A percentile compares a stretch with the other conserved stretches of the same genome.
phyloP scores from a whole-genome alignment of 208 protist species.

The Leptomonas pyrrhocoris region DNA sequence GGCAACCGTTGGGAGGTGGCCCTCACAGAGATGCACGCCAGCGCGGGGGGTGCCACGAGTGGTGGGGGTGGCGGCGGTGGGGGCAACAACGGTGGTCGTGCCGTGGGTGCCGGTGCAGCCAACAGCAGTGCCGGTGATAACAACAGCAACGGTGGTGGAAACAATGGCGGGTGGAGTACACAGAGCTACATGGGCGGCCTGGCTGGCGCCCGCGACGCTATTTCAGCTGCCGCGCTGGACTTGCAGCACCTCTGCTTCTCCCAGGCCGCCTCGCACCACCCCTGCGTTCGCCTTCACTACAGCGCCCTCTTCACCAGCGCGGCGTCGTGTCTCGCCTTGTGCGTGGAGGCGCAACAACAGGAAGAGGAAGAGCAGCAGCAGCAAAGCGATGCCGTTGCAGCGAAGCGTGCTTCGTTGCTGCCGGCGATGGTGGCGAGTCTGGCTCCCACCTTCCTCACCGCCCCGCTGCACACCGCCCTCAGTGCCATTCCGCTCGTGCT shows the following conservation, averaged over 20 bases:
- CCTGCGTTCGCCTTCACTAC: slow-evolving; percentile 44
- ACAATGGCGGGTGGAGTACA: too few relatives aligned
- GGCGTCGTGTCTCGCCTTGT: slow-evolving; percentile 23
- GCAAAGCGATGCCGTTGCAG: neutral
- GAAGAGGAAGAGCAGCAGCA: neutral
- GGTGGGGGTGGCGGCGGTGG: neutral
- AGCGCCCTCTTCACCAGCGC: slow-evolving; percentile 35
- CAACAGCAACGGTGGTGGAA: neutral
- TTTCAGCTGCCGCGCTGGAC: slow-evolving; percentile 19
- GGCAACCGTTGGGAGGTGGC: slow-evolving; percentile 34
- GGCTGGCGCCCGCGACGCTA: neutral
- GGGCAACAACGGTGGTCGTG: neutral
- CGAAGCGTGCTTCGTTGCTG: neutral
- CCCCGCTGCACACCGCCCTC: slow-evolving; percentile 69
- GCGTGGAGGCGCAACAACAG: too few relatives aligned
- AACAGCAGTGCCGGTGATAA: neutral
- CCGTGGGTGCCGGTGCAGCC: neutral
- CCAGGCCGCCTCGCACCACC: slow-evolving; percentile 35
- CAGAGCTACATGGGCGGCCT: neutral
- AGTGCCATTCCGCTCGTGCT: slow-evolving; percentile 73
- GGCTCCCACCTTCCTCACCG: slow-evolving; percentile 48
- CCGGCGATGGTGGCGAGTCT: slow-evolving; percentile 24
- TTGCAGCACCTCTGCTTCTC: slow-evolving; percentile 40
- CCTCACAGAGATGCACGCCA: slow-evolving; percentile 25
- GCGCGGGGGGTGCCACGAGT: neutral